Percentiles rank a stretch among this genome's conserved stretches.
Conservation (phyloP, 1,284 basidiomycete genomes). For the Apiotrichum brassicae region DNA sequence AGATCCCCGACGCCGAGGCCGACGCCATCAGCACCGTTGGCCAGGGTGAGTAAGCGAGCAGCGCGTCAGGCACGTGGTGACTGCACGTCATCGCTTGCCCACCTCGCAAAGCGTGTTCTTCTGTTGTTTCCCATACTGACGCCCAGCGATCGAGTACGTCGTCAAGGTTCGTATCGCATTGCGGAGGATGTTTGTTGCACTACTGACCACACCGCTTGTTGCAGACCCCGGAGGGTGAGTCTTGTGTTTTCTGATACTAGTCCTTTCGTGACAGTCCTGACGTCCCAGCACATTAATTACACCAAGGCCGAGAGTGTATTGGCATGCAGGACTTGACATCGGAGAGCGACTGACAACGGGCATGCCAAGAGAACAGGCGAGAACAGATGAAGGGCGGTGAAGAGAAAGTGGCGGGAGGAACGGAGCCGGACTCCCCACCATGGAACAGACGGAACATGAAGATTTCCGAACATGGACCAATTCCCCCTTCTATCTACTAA, state of each 20-base stretch:
- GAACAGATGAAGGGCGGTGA: no score
- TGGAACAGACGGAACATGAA: no score
- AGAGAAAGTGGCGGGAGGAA: no score
- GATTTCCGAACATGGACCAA: no score
- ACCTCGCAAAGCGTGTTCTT: no score
- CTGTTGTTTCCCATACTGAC: slow-evolving; percentile 7
- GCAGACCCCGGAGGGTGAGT: slow-evolving; percentile 46
- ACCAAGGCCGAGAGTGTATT: slow-evolving; percentile 17
- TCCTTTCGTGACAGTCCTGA: slow-evolving; percentile 7
- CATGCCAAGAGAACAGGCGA: no score
- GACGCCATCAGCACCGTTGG: slow-evolving; percentile 92
- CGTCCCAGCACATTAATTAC: slow-evolving; percentile 25
- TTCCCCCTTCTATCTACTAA: no score
- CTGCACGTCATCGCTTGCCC: no score
- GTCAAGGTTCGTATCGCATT: slow-evolving; percentile 54
- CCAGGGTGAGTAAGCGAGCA: slow-evolving; percentile 59
- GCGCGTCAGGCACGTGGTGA: no score
- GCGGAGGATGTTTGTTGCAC: neutral
- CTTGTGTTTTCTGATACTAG: neutral
- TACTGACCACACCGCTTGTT: slow-evolving; percentile 13
- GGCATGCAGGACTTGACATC: slow-evolving; percentile 24
- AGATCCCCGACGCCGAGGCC: slow-evolving; percentile 95
- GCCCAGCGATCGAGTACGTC: slow-evolving; percentile 90
- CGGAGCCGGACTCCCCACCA: no score
- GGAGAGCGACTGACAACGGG: neutral